Percentiles rank a stretch among this genome's conserved stretches.
phyloP scores from a whole-genome alignment of 2,329 filamentous ascomycete genomes.

The Metarhizium sp. region DNA sequence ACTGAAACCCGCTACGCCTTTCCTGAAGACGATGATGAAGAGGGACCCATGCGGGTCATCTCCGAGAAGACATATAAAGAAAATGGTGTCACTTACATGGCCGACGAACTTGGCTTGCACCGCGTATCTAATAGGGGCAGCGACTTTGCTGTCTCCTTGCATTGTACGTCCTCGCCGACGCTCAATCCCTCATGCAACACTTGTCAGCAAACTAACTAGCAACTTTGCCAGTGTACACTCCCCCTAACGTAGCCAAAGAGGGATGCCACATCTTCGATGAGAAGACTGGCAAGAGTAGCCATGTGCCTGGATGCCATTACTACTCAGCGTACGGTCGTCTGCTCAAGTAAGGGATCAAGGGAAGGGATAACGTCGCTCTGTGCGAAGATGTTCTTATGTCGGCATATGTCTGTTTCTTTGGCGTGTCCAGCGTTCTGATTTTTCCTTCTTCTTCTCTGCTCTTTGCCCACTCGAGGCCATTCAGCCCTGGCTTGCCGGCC shows the following conservation, averaged over 20 bases:
- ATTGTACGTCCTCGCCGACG: constrained; percentile 40
- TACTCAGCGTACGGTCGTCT: constrained; percentile 54
- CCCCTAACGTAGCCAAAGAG: constrained; percentile 74
- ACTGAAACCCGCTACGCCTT: constrained; percentile 76
- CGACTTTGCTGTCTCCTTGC: constrained; percentile 75
- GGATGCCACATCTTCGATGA: constrained; percentile 79
- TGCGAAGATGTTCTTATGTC: neutral
- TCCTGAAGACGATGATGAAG: constrained; percentile 40
- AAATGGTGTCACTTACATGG: constrained; percentile 82
- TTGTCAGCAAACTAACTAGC: constrained; percentile 21
- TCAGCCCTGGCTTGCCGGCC: neutral
- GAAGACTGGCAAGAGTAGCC: constrained; percentile 62
- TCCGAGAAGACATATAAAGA: constrained; percentile 58
- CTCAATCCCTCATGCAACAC: constrained; percentile 14
- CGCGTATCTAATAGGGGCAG: constrained; percentile 67
- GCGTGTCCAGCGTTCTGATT: constrained; percentile 5
- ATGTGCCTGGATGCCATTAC: constrained; percentile 62
- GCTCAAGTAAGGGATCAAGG: constrained; percentile 22
- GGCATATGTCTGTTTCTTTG: neutral
- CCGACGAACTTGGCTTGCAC: constrained; percentile 80
- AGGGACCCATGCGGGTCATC: constrained; percentile 52
- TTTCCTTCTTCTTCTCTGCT: neutral
- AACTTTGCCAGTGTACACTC: constrained; percentile 58
- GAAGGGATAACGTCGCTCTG: neutral
- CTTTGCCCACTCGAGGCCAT: neutral